Base-by-base conservation (phyloP, 495 filamentous ascomycete genomes). In the Neurospora sp. region DNA sequence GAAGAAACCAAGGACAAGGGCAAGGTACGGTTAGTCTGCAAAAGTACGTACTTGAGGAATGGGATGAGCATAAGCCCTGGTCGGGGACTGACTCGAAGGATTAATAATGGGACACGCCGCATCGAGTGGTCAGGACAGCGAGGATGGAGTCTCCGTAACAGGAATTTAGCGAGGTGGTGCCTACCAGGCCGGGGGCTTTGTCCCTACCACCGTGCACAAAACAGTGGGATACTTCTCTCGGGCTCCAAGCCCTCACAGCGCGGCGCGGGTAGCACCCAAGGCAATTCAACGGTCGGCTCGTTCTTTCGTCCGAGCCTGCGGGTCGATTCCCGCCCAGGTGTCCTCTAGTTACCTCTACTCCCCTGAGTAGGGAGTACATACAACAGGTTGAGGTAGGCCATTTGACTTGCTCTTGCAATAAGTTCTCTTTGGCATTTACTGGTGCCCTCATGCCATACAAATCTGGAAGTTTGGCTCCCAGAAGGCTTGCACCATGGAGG, bases 241-340 rank as follows among this genome's bases (percentile, higher is more conserved):
- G 75, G 71, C 35, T 73, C 69, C 69, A 69, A 71, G 68, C 70
- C 70, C 44, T 40, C 53, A 69, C 40, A 68, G 42, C 40, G 37
- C 37, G 68, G 71, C 22, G 71, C 39, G 59, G 68, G 71, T 72
- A 68, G 59, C 53, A 69, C 39, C 37, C 38, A 40, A 69, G 40
- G 48, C 71, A 69, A 69, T 22, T 73, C 75, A 78, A 76, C 74
- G 75, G 79, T 80, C 79, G 79, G 79, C 78, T 69, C 79, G 77
- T 79, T 80, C 46, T 75, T 79, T 80, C 79, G 76, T 78, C 79
- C 79, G 79, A 80, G 79, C 72, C 74, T 75, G 75, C 75, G 77
- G 12, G 53, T 66, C 27, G 53, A 35, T 66, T 35, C 2, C 5
- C 53, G 22, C 27, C 20, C 53, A 61, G 11, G 22, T 61, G 22